Percentiles rank a stretch among this genome's conserved stretches.
phyloP scores from a whole-genome alignment of 805 yeast genomes.

The Cyberlindnera euphorbiiphila region DNA sequence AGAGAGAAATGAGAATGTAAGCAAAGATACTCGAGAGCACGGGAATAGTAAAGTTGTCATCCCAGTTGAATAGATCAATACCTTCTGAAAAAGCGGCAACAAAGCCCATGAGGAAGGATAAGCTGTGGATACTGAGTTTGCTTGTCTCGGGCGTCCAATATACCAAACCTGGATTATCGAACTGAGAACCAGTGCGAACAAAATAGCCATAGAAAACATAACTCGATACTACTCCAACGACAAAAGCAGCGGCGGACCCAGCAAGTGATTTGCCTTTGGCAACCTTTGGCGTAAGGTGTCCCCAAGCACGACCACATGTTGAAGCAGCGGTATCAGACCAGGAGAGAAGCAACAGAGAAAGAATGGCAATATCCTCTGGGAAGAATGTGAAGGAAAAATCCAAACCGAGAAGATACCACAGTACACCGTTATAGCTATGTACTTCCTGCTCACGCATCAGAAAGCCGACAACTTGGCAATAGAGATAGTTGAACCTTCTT shows the following conservation, averaged over 20 bases:
- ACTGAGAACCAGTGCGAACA: constrained; percentile 56
- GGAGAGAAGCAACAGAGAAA: constrained; percentile 75
- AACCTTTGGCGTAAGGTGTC: constrained; percentile 77
- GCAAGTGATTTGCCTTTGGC: constrained; percentile 78
- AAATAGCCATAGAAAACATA: constrained; percentile 68
- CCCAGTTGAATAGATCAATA: constrained; percentile 69
- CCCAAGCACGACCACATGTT: constrained; percentile 83
- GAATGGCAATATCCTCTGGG: constrained; percentile 76
- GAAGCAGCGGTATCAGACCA: constrained; percentile 99
- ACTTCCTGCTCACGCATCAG: constrained; percentile 84
- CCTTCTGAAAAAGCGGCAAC: constrained; percentile 88
- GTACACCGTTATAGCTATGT: constrained; percentile 71
- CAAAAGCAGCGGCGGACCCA: constrained; percentile 84
- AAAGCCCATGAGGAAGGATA: constrained; percentile 66
- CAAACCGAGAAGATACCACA: constrained; percentile 83
- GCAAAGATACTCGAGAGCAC: constrained; percentile 72
- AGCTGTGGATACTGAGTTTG: constrained; percentile 44
- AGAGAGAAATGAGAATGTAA: constrained; percentile 40
- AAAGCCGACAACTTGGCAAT: constrained; percentile 69
- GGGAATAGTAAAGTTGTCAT: constrained; percentile 94
- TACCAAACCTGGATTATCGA: constrained; percentile 53
- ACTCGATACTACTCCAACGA: constrained; percentile 64
- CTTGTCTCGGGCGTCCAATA: constrained; percentile 66
- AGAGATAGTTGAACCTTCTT: constrained; percentile 57
- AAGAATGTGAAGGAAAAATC: constrained; percentile 62